Conservation (phyloP, 495 filamentous ascomycete species). For the Neurospora sp. region DNA sequence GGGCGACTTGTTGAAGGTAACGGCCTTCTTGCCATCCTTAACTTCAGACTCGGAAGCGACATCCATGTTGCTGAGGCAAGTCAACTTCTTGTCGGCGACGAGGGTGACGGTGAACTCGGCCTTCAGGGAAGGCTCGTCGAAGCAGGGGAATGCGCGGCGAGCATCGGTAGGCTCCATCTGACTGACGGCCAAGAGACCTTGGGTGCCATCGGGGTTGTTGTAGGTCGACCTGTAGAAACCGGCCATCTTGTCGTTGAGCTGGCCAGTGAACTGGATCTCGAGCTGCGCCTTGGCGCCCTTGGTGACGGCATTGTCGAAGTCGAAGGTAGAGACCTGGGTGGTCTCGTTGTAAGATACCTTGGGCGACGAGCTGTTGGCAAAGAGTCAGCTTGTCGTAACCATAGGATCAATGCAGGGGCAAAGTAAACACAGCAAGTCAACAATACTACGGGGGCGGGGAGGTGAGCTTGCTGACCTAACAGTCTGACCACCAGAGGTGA, state of each 20-base stretch:
- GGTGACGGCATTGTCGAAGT: conserved; percentile 48
- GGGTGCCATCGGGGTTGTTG: conserved; percentile 51
- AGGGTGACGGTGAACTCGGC: conserved; percentile 64
- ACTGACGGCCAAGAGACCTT: conserved; percentile 60
- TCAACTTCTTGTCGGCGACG: conserved; percentile 61
- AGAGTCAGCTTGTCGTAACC: conserved; percentile 4
- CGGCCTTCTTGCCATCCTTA: conserved; percentile 51
- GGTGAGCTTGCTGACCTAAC: conserved; percentile 25
- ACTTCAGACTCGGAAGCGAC: conserved; percentile 54
- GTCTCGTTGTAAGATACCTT: conserved; percentile 50
- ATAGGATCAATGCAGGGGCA: neutral
- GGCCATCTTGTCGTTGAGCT: conserved; percentile 70
- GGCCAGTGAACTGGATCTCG: conserved; percentile 55
- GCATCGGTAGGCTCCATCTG: conserved; percentile 80
- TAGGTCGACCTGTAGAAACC: conserved; percentile 75
- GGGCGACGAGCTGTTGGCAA: conserved; percentile 37
- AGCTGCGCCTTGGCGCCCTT: conserved; percentile 53
- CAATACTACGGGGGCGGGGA: neutral
- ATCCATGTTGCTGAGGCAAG: conserved; percentile 76
- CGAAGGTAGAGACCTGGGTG: conserved; percentile 53
- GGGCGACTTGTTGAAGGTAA: conserved; percentile 64
- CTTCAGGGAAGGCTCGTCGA: conserved; percentile 70
- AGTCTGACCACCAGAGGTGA: conserved; percentile 44
- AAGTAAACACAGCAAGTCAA: neutral
- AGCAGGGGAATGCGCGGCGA: conserved; percentile 64